Percentiles rank a stretch among this genome's conserved stretches.
Conservation (phyloP, 2,329 filamentous ascomycete species). For the Pestalotiopsis sp. region DNA sequence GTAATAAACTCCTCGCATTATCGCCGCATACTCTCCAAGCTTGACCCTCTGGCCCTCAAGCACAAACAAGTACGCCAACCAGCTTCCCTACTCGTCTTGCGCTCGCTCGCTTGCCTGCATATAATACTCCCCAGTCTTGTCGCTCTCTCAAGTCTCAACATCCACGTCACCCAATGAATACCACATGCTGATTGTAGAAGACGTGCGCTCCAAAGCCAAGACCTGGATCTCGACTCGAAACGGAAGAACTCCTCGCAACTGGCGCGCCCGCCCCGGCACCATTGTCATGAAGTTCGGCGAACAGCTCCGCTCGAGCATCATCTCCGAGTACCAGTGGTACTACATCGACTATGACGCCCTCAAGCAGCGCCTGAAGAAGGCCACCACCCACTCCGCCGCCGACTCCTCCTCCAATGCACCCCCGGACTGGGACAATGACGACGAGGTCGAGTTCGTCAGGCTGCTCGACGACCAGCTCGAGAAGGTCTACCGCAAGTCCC, state of each 20-base stretch:
- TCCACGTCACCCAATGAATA: neutral
- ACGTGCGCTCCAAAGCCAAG: conserved; percentile 22
- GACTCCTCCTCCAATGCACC: conserved; percentile 39
- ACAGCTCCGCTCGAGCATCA: conserved; percentile 92
- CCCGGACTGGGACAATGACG: conserved; percentile 80
- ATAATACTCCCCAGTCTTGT: neutral
- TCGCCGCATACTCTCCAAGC: neutral
- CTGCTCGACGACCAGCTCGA: conserved; percentile 90
- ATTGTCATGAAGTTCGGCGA: conserved; percentile 87
- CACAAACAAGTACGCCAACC: conserved; percentile 1
- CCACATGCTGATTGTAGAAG: conserved; percentile 55
- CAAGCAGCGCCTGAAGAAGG: conserved; percentile 81
- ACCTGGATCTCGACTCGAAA: conserved; percentile 23
- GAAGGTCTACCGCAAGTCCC: conserved; percentile 97
- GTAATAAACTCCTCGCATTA: neutral
- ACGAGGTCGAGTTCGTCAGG: conserved; percentile 86
- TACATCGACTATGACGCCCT: conserved; percentile 98
- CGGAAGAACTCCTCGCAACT: conserved; percentile 16
- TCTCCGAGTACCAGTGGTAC: conserved; percentile 97
- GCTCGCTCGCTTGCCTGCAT: neutral
- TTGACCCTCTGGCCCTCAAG: neutral
- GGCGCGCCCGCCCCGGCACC: conserved; percentile 47
- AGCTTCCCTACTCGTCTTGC: neutral
- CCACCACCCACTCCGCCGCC: conserved; percentile 51
- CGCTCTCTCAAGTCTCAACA: neutral